A percentile compares a stretch with the other conserved stretches of the same genome.
Evolutionary conservation across 2,329 filamentous ascomycete genomes (phyloP).

Genomic region (Arthroderma sp.): DNA sequence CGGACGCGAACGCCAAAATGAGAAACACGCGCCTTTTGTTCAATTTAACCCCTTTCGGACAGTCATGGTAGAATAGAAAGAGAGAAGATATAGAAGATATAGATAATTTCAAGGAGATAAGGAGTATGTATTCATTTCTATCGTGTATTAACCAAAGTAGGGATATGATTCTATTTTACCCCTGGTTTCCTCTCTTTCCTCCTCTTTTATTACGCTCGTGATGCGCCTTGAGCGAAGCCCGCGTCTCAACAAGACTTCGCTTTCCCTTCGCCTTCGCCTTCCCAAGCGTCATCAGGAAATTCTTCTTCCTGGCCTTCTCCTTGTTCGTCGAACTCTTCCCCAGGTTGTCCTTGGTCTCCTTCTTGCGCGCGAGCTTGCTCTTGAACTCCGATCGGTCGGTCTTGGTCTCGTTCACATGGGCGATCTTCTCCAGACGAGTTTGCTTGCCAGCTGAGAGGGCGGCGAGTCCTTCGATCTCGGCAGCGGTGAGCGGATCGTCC

Average conservation of each 20-base stretch:
- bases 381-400: constrained; percentile 68
- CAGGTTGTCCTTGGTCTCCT: constrained; percentile 73
- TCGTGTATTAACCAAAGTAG: background rate
- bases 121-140: background rate
- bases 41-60: background rate
- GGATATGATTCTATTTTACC: background rate
- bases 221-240: constrained; percentile 68
- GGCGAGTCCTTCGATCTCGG: constrained; percentile 79
- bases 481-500: constrained; percentile 81
- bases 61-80: background rate
- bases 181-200: constrained; percentile 61
- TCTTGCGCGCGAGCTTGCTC: constrained; percentile 68
- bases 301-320: constrained; percentile 95
- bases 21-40: background rate
- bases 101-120: background rate
- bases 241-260: constrained; percentile 77
- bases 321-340: constrained; percentile 96
- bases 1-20: background rate
- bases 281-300: constrained; percentile 94
- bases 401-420: constrained; percentile 70
- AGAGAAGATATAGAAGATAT: background rate
- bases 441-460: constrained; percentile 59
- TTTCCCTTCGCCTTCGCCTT: constrained; percentile 96
- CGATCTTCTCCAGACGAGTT: constrained; percentile 81
- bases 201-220: constrained; percentile 72